A percentile compares a stretch with the other conserved stretches of the same genome.
Evolutionary conservation across 345 rosid genomes (phyloP).

Genomic region (Geranium rotundifolium): DNA sequence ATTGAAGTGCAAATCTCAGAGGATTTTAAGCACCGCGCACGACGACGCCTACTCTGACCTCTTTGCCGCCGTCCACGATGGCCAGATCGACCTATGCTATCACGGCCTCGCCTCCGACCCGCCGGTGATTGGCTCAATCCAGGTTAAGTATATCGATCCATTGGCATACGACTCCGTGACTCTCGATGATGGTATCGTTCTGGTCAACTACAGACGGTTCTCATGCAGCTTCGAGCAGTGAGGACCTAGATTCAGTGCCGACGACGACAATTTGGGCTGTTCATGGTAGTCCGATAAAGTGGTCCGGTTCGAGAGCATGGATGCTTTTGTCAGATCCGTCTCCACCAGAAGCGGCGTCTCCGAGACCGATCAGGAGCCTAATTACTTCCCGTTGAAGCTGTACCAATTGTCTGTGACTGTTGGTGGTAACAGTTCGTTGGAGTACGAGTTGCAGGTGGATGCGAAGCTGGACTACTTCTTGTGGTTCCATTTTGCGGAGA

Average conservation of each 20-base stretch:
- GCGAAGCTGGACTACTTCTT: slow-evolving; percentile 84
- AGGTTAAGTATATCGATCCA: slow-evolving; percentile 63
- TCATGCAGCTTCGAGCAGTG: slow-evolving; percentile 65
- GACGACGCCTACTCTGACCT: slow-evolving; percentile 95
- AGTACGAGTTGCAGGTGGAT: slow-evolving; percentile 60
- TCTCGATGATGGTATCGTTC: slow-evolving; percentile 30
- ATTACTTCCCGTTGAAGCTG: too few species aligned
- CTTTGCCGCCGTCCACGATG: slow-evolving; percentile 61
- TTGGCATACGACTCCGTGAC: slow-evolving; percentile 40
- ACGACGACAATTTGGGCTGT: slow-evolving; percentile 70
- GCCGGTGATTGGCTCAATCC: slow-evolving; percentile 77
- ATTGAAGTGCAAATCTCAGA: too few species aligned
- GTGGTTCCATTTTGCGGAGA: slow-evolving; percentile 93
- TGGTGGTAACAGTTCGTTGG: slow-evolving; percentile 26
- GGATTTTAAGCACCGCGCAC: too few species aligned
- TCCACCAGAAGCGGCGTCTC: slow-evolving; percentile 36
- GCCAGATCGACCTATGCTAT: slow-evolving; percentile 77
- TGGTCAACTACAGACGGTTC: slow-evolving; percentile 84
- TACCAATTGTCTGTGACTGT: slow-evolving; percentile 67
- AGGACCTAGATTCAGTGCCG: slow-evolving; percentile 85
- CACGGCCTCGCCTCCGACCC: slow-evolving; percentile 93
- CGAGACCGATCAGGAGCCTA: slow-evolving; percentile 44
- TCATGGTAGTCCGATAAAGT: slow-evolving; percentile 75
- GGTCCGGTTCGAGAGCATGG: slow-evolving; percentile 21
- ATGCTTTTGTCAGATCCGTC: slow-evolving; percentile 19